Base-by-base conservation (phyloP, 2,329 filamentous ascomycete species). In the Neocucurbitaria cava region DNA sequence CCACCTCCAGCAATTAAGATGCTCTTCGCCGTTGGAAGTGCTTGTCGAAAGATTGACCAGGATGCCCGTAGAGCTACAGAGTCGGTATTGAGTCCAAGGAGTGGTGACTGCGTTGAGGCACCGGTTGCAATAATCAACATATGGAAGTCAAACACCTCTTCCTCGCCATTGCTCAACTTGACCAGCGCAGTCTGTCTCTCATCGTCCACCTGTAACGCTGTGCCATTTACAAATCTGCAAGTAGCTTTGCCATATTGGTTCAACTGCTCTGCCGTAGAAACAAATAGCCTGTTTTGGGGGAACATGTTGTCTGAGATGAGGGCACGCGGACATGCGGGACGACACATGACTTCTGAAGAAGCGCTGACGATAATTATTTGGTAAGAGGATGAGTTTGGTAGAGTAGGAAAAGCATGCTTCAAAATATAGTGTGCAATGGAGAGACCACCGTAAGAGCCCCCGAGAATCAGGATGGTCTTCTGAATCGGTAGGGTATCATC, bases 1-100 rank as follows among this genome's bases (percentile, higher is more conserved):
- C 75, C 75, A 5, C 73, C 76, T 26, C 76, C 76, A 24, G 66
- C 67, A 49, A 77, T 65, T 39, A 77, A 59, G 47, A 77, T 74
- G 44, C 56, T 70, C 43, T 66, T 68, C 18, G 76, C 71, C 13
- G 49, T 51, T 7, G 58, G 55, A 20, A 77, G 56, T 0, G 70
- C 74, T 17, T 68, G 54, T 2, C 80, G 77, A 49, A 85, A 79
- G 1, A 33, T 57, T 30, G 18, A 49, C 59, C 59, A 57, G 61
- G 71, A 38, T 63, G 58, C 49, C 62, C 63, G 54, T 66, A 75
- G 33, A 59, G 55, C 49, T 0, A 56, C 61, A 13, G 75, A 73
- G 47, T 78, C 76, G 3, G 65, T 65, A 30, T 76, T 72, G 8
- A 77, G 64, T 5, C 70, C 70, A 17, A 77, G 61, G 1, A 78